These are phyloP conservation scores for Fusarium setosum DNA, from an alignment of 2,329 filamentous ascomycete species.

Conservation along the genomic window DNA sequence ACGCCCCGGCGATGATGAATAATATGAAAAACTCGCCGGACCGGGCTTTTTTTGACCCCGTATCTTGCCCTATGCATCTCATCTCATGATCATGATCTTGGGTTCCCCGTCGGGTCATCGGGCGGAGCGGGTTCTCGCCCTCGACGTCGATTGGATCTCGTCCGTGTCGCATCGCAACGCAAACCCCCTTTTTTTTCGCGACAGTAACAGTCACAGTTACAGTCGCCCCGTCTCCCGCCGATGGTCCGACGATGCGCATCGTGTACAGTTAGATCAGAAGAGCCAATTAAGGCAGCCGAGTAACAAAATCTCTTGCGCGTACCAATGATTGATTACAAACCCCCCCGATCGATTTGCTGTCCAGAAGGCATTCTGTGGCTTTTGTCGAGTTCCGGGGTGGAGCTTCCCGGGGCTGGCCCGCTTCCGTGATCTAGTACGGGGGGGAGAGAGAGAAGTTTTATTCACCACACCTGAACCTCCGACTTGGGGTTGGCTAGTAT, in stretches of 20 bases:
- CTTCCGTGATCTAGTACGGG: slow-evolving; percentile 24
- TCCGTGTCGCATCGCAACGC: neutral
- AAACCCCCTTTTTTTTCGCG: neutral
- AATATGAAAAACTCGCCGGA: too few relatives aligned
- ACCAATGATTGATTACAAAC: neutral
- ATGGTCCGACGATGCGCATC: neutral
- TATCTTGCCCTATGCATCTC: neutral
- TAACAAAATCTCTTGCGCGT: neutral
- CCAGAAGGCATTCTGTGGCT: neutral
- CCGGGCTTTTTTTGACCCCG: too few relatives aligned
- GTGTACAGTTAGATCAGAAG: neutral
- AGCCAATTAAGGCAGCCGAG: neutral
- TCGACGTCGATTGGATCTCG: slow-evolving; percentile 5
- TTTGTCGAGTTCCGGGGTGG: slow-evolving; percentile 24
- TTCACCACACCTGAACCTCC: neutral
- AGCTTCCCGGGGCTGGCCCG: slow-evolving; percentile 20
- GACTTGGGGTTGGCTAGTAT: too few relatives aligned
- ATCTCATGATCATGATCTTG: slow-evolving; percentile 8
- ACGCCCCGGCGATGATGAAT: too few relatives aligned
- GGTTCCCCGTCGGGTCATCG: slow-evolving; percentile 20
- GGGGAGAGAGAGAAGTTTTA: neutral
- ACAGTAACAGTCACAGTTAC: too few relatives aligned
- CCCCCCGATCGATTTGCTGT: neutral
- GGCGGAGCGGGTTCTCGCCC: slow-evolving; percentile 18
- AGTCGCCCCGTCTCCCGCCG: neutral